Evolutionary conservation across 2,329 filamentous ascomycete species (phyloP).

Genomic region (Epichloe gansuensis): DNA sequence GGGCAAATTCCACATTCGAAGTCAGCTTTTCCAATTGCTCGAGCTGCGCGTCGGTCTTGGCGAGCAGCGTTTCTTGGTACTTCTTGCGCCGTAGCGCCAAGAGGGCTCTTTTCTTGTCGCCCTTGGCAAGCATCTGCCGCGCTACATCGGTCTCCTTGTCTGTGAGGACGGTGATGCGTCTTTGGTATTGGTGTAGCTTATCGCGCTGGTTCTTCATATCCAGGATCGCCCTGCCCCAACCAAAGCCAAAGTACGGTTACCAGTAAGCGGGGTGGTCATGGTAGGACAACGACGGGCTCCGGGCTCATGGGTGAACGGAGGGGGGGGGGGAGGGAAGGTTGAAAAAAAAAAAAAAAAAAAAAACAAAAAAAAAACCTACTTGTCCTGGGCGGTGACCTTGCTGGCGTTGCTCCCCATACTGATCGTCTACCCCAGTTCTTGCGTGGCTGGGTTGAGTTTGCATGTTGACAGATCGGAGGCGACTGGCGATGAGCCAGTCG

Average conservation of each 20-base stretch:
- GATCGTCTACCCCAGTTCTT: conserved; percentile 3
- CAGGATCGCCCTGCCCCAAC: conserved; percentile 64
- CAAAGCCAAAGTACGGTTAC: neutral
- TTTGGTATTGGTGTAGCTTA: conserved; percentile 92
- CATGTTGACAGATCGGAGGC: neutral
- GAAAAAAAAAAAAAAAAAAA: conserved; percentile 6
- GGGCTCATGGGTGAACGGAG: neutral
- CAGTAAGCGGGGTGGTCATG: conserved; percentile 1
- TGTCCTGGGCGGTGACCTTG: conserved; percentile 63
- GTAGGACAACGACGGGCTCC: neutral
- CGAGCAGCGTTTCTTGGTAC: conserved; percentile 82
- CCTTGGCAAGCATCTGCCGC: conserved; percentile 63
- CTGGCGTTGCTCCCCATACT: conserved; percentile 43
- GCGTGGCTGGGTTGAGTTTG: neutral
- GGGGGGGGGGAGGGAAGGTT: neutral
- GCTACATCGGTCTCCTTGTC: conserved; percentile 79
- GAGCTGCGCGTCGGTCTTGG: conserved; percentile 86
- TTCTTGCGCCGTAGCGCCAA: conserved; percentile 89
- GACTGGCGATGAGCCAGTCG: neutral
- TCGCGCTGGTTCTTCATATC: conserved; percentile 97
- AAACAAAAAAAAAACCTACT: conserved; percentile 50
- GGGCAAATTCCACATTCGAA: conserved; percentile 82
- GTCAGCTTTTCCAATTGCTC: conserved; percentile 84
- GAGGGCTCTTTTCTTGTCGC: conserved; percentile 70
- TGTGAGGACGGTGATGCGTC: conserved; percentile 74